Evolutionary conservation across 805 yeast species (phyloP).

Genomic region (Saccharomycopsis sp.): DNA sequence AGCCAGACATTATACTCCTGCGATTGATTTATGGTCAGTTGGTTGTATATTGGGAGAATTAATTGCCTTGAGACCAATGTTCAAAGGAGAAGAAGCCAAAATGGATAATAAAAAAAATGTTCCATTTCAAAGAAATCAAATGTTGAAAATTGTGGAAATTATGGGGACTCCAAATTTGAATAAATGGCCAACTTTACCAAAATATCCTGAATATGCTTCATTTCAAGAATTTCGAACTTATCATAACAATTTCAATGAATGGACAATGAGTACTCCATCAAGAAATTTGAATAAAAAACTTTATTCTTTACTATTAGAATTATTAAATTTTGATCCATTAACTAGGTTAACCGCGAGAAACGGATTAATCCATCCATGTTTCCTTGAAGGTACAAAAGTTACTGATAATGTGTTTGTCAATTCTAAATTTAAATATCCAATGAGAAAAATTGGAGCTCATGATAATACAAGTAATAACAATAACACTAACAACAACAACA

Average conservation of each 20-base stretch:
- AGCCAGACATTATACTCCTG: constrained; percentile 85
- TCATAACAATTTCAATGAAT: constrained; percentile 61
- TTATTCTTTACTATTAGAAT: constrained; percentile 46
- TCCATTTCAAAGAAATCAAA: constrained; percentile 90
- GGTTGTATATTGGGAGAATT: constrained; percentile 93
- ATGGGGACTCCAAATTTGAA: constrained; percentile 76
- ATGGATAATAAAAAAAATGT: constrained; percentile 88
- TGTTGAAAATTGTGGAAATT: constrained; percentile 85
- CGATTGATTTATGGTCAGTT: constrained; percentile 90
- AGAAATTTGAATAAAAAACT: constrained; percentile 26
- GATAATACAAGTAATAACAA: no score
- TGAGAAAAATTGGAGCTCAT: constrained; percentile 67
- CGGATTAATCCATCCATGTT: constrained; percentile 71
- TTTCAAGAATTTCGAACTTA: constrained; percentile 49
- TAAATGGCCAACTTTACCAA: constrained; percentile 70
- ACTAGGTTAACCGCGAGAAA: constrained; percentile 67
- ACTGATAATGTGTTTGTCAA: constrained; percentile 73
- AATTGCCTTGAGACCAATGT: constrained; percentile 79
- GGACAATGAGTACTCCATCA: constrained; percentile 74
- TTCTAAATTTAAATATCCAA: constrained; percentile 65
- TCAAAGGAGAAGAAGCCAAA: constrained; percentile 96
- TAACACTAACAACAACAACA: no score
- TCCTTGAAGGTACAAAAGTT: constrained; percentile 59
- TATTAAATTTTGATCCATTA: constrained; percentile 79
- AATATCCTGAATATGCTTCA: constrained; percentile 75